Evolutionary conservation across 768 basidiomycete genomes (phyloP).

Genomic region (Mycena vitilis): DNA sequence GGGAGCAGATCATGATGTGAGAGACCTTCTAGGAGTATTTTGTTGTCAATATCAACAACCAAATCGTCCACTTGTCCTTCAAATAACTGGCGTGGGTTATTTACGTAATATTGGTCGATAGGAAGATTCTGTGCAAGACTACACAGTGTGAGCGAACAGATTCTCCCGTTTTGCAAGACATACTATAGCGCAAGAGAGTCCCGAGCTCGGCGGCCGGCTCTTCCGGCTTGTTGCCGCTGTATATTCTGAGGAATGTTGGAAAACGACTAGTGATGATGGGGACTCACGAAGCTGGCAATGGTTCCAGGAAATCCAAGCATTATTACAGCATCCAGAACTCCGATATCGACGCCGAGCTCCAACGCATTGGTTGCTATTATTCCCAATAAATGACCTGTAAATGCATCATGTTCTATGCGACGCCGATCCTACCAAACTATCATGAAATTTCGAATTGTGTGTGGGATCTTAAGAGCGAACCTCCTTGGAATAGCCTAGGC

Average conservation of each 20-base stretch:
- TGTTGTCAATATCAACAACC: conserved; percentile 77
- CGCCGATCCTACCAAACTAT: conserved; percentile 72
- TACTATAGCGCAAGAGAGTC: conserved; percentile 77
- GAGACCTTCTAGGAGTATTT: conserved; percentile 74
- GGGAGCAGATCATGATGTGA: background rate
- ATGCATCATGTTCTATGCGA: conserved; percentile 87
- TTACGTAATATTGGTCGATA: conserved; percentile 80
- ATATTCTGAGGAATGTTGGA: conserved; percentile 6
- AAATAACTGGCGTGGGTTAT: conserved; percentile 78
- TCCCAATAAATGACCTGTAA: conserved; percentile 84
- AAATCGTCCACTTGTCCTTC: conserved; percentile 71
- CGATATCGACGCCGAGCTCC: conserved; percentile 93
- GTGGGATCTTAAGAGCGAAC: conserved; percentile 47
- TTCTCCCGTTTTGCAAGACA: background rate
- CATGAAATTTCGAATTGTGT: background rate
- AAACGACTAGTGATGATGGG: background rate
- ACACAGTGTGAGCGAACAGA: background rate
- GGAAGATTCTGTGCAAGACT: conserved; percentile 72
- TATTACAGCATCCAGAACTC: conserved; percentile 87
- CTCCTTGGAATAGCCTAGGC: conserved; percentile 76
- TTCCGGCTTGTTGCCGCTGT: conserved; percentile 89
- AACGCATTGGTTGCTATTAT: conserved; percentile 92
- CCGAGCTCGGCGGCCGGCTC: conserved; percentile 84
- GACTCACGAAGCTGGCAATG: conserved; percentile 81
- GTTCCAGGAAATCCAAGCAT: conserved; percentile 88